Evolutionary conservation across 78 protist genomes (phyloP).

Genomic region (Polysphondylium violaceum): DNA sequence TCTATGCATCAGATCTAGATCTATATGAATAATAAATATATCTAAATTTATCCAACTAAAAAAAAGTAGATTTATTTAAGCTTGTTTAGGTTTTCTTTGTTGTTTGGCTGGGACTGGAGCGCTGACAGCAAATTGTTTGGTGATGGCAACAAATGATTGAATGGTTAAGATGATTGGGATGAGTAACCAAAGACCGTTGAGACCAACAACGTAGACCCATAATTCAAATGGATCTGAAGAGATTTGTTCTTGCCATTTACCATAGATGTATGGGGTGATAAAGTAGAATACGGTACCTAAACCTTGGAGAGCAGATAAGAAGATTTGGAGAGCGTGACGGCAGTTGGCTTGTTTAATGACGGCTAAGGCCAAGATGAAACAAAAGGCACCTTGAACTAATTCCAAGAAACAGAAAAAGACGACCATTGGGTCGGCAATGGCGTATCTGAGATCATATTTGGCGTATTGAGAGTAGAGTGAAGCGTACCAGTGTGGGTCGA

Average conservation of each 20-base stretch:
- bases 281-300: slow-evolving; percentile 78
- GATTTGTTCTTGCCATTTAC: slow-evolving; percentile 59
- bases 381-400: slow-evolving; percentile 58
- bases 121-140: slow-evolving; percentile 6
- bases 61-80: slow-evolving; percentile 1
- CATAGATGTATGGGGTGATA: slow-evolving; percentile 82
- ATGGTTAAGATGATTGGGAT: slow-evolving; percentile 69
- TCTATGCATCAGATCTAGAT: too few relatives aligned
- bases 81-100: slow-evolving; percentile 3
- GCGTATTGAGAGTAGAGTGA: slow-evolving; percentile 64
- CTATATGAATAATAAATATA: not conserved
- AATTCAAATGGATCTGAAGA: slow-evolving; percentile 77
- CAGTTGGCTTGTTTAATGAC: slow-evolving; percentile 17
- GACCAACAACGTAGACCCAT: slow-evolving; percentile 81
- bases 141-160: slow-evolving; percentile 62
- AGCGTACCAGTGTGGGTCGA: slow-evolving; percentile 64
- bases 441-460: slow-evolving; percentile 45
- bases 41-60: not conserved
- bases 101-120: not conserved
- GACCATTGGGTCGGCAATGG: slow-evolving; percentile 75
- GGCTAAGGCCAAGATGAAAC: slow-evolving; percentile 43
- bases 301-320: slow-evolving; percentile 58
- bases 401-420: slow-evolving; percentile 75
- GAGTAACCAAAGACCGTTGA: slow-evolving; percentile 75
- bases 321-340: slow-evolving; percentile 82